A percentile compares a stretch with the other conserved stretches of the same genome.
These are phyloP conservation scores for Umbellularia californica DNA, from an alignment of 164 flowering plant species.

Conservation along the genomic window DNA sequence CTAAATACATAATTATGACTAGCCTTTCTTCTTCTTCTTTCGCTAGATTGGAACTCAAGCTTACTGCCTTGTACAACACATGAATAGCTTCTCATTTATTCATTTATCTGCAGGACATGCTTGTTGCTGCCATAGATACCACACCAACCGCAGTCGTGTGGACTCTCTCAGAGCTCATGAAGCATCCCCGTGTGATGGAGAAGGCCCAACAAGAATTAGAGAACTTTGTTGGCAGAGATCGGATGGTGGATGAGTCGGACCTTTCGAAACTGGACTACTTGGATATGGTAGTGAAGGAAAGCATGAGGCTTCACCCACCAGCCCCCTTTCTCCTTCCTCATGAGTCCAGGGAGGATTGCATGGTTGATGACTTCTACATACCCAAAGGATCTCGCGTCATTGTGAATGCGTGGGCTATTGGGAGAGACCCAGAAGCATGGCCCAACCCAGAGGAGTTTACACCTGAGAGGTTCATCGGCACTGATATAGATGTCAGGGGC, in stretches of 20 bases:
- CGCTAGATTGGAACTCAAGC: too few species aligned
- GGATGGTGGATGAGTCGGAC: constrained; percentile 16
- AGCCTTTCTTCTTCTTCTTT: too few species aligned
- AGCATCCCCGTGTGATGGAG: constrained; percentile 3
- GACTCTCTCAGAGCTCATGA: constrained; percentile 11
- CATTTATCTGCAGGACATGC: not conserved
- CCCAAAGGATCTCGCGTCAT: constrained; percentile 60
- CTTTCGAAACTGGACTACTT: constrained; percentile 7
- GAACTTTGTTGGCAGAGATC: constrained; percentile 1
- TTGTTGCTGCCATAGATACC: not conserved
- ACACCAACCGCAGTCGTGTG: constrained; percentile 7
- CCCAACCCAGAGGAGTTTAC: constrained; percentile 51
- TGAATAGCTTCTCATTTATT: not conserved
- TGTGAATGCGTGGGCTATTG: constrained; percentile 75
- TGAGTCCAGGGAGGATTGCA: constrained; percentile 9
- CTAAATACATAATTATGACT: too few species aligned
- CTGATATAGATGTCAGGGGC: constrained; percentile 55
- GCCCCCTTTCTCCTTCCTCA: constrained; percentile 8
- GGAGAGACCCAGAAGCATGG: constrained; percentile 73
- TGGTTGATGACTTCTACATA: constrained; percentile 37
- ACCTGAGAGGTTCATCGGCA: constrained; percentile 55
- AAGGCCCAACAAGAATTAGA: constrained; percentile 7
- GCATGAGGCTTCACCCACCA: constrained; percentile 11
- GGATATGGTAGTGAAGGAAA: constrained; percentile 9
- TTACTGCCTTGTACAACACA: too few species aligned